A percentile compares a stretch with the other conserved stretches of the same genome.
These are phyloP conservation scores for Gnomoniopsis smithogilvyi DNA, from an alignment of 2,329 filamentous ascomycete genomes.

Conservation along the genomic window DNA sequence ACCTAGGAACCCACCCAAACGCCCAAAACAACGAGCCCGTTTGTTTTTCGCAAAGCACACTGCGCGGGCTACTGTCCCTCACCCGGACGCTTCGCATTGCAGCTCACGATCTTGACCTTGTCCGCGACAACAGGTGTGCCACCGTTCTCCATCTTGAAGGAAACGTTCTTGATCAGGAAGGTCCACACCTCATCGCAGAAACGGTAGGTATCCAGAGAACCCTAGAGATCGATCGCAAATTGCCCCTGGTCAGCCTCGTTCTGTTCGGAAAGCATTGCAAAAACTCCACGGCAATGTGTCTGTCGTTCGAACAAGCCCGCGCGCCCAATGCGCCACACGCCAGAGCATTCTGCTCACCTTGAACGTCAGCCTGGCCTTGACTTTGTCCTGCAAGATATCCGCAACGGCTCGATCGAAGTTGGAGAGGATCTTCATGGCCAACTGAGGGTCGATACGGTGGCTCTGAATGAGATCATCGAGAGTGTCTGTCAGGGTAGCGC, in stretches of 20 bases:
- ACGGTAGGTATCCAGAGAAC: slow-evolving; percentile 94
- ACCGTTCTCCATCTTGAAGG: slow-evolving; percentile 92
- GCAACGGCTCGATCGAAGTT: slow-evolving; percentile 95
- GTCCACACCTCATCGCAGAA: slow-evolving; percentile 99
- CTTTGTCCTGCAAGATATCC: slow-evolving; percentile 85
- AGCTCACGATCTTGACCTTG: slow-evolving; percentile 97
- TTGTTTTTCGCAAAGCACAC: neutral
- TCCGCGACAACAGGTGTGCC: slow-evolving; percentile 74
- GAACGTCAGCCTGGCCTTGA: slow-evolving; percentile 87
- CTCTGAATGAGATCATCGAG: slow-evolving; percentile 96
- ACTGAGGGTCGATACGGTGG: slow-evolving; percentile 92
- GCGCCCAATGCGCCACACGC: neutral
- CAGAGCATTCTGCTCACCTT: slow-evolving; percentile 63
- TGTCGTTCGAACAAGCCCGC: neutral
- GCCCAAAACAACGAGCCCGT: neutral
- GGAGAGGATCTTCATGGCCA: slow-evolving; percentile 95
- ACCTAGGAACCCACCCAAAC: neutral
- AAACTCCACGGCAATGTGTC: neutral
- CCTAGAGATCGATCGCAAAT: slow-evolving; percentile 49
- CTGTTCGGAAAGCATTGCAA: neutral
- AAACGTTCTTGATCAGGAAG: slow-evolving; percentile 96
- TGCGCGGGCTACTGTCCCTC: slow-evolving; percentile 30
- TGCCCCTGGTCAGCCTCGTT: slow-evolving; percentile 8
- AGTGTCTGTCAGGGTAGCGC: slow-evolving; percentile 88
- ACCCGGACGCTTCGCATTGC: slow-evolving; percentile 75